These are phyloP conservation scores for Dendrobium huoshanense DNA, from an alignment of 106 monocot genomes.

Conservation along the genomic window DNA sequence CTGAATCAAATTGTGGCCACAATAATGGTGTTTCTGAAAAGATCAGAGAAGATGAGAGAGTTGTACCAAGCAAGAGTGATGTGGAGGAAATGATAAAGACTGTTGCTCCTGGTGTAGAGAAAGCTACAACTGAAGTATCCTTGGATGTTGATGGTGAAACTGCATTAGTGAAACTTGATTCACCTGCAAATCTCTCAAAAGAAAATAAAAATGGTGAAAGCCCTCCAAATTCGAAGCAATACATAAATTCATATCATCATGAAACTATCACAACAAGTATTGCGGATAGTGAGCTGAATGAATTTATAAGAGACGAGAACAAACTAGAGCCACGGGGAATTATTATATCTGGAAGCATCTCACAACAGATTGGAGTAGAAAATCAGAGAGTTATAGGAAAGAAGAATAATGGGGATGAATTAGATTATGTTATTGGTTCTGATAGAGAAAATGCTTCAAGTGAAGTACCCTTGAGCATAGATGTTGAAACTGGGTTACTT, in stretches of 20 bases:
- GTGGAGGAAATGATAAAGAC: conserved; percentile 4
- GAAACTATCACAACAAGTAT: not conserved
- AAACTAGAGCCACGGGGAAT: not conserved
- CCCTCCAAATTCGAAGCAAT: not conserved
- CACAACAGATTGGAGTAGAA: not conserved
- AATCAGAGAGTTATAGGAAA: not conserved
- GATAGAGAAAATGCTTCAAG: not conserved
- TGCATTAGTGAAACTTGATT: conserved; percentile 4
- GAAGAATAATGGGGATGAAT: not conserved
- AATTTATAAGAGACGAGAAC: not conserved
- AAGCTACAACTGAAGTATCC: not conserved
- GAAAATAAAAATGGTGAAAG: not conserved
- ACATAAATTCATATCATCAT: not conserved
- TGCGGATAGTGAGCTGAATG: not conserved
- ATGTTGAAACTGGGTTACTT: not conserved
- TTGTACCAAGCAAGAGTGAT: conserved; percentile 11
- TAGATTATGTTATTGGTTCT: not conserved
- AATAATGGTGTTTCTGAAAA: conserved; percentile 3
- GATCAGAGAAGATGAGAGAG: conserved; percentile 36
- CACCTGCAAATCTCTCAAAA: not conserved
- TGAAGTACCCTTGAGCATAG: not conserved
- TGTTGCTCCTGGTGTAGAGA: not conserved
- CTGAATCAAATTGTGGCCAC: not conserved
- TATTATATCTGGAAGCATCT: not conserved
- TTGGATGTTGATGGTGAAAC: not conserved